Conservation (phyloP, 768 basidiomycete species). For the Lenzites betulinus region DNA sequence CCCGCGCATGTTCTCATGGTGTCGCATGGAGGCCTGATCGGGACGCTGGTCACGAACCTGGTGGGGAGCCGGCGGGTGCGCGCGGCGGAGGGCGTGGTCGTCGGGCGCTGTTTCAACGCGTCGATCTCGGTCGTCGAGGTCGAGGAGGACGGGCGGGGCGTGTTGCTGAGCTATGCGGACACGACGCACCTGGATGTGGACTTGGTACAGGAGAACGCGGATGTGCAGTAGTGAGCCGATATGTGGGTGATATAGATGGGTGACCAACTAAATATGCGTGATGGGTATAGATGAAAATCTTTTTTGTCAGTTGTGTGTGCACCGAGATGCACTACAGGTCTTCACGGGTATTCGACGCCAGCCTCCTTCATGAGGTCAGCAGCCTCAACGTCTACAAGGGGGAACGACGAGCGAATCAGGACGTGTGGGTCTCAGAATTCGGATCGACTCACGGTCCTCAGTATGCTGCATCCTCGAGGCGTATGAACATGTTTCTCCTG, state of each 20-base stretch:
- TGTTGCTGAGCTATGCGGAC: constrained; percentile 56
- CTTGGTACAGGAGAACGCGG: constrained; percentile 52
- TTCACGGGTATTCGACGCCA: constrained; percentile 37
- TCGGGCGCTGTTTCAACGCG: constrained; percentile 49
- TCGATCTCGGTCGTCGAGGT: constrained; percentile 65
- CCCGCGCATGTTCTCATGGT: constrained; percentile 55
- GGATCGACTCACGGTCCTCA: constrained; percentile 46
- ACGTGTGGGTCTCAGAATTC: no score
- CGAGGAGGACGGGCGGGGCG: constrained; percentile 38
- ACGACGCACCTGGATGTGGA: constrained; percentile 49
- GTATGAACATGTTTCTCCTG: constrained; percentile 50
- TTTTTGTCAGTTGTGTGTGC: no score
- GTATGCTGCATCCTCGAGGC: constrained; percentile 63
- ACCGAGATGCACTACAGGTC: no score
- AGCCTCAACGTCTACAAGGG: constrained; percentile 48
- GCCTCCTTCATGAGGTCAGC: constrained; percentile 49
- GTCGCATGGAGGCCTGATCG: constrained; percentile 69
- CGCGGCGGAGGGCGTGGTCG: constrained; percentile 36
- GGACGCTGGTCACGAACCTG: constrained; percentile 50
- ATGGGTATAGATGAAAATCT: background rate
- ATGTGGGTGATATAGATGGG: background rate
- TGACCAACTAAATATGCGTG: background rate
- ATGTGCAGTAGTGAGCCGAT: constrained; percentile 34
- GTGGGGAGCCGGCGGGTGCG: constrained; percentile 42
- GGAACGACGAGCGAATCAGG: background rate